Evolutionary conservation across 352 stramenopile species (phyloP), one percentile per base, ranked within the genome.

Genomic region (Globisporangium nagaii): DNA sequence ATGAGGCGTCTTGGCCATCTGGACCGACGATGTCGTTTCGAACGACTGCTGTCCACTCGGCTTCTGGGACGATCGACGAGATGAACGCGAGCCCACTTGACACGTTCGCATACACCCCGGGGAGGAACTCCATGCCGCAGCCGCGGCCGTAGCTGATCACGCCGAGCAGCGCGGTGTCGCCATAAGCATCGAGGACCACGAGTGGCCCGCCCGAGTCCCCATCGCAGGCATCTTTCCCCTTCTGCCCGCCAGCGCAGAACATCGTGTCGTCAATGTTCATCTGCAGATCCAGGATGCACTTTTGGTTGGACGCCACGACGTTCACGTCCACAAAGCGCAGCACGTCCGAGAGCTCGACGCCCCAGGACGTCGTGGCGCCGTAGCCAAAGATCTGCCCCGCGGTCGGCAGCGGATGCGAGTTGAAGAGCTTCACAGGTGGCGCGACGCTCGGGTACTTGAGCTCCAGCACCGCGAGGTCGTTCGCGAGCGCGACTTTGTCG

Each of bases 81-180:
- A 77, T 71, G 37, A 73, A 77, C 19, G 58, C 47, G 9, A 35
- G 15, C 17, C 61, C 62, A 5, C 28, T 8, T 19, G 58, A 60
- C 31, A 61, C 46, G 30, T 55, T 55, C 43, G 41, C 39, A 52
- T 65, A 65, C 4, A 65, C 58, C 5, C 58, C 58, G 6, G 58
- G 58, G 8, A 56, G 24, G 11, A 39, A 48, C 13, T 42, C n/a
- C 13, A 40, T 8, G 7, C 49, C 58, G 19, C 58, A 65, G 28
- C 52, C 58, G 15, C 44, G 28, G 24, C 58, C 58, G 25, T 31
- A 65, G 52, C 58, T 65, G 19, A 65, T 55, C 15, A 65, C 43
- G 2, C 58, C 58, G 36, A 65, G 35, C 36, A 65, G 46, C 4
- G 39, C 24, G 2, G 32, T 50, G 24, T 61, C 51, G 11, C 8